These are phyloP conservation scores for Aspergillus tamarii DNA, from an alignment of 2,329 filamentous ascomycete species.

Conservation along the genomic window DNA sequence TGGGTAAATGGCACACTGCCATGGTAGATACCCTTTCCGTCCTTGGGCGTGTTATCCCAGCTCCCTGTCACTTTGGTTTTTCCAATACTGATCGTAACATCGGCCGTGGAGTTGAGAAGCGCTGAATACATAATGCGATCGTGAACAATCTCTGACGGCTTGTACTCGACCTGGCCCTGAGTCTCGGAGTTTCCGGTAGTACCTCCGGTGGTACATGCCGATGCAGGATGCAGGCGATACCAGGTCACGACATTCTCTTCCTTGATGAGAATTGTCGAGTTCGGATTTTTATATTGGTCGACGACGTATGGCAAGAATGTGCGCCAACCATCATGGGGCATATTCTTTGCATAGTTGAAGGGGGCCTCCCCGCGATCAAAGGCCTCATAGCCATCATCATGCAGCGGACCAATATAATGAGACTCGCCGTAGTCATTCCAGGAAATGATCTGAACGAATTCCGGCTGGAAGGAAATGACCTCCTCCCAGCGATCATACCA, in stretches of 20 bases:
- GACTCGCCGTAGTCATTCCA: constrained; percentile 67
- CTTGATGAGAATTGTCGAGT: constrained; percentile 22
- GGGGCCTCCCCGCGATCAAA: constrained; percentile 41
- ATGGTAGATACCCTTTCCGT: constrained; percentile 35
- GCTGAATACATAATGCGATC: constrained; percentile 33
- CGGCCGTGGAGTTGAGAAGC: constrained; percentile 33
- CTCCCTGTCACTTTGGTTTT: constrained; percentile 14
- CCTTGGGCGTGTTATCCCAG: constrained; percentile 31
- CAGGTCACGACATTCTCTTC: constrained; percentile 28
- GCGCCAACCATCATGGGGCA: constrained; percentile 35
- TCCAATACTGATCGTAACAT: constrained; percentile 35
- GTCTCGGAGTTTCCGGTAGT: constrained; percentile 32
- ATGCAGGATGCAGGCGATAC: constrained; percentile 25
- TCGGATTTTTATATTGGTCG: constrained; percentile 36
- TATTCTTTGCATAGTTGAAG: constrained; percentile 30
- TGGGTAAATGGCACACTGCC: constrained; percentile 24
- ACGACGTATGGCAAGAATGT: constrained; percentile 38
- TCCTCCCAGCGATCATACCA: constrained; percentile 64
- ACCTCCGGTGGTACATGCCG: constrained; percentile 24
- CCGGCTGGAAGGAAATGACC: constrained; percentile 52
- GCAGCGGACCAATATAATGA: constrained; percentile 59
- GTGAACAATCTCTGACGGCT: constrained; percentile 15
- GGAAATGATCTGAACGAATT: constrained; percentile 59
- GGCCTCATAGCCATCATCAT: constrained; percentile 47
- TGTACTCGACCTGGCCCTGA: constrained; percentile 30